Evolutionary conservation across 1,284 basidiomycete species (phyloP).

Genomic region (Gymnopus androsaceus): DNA sequence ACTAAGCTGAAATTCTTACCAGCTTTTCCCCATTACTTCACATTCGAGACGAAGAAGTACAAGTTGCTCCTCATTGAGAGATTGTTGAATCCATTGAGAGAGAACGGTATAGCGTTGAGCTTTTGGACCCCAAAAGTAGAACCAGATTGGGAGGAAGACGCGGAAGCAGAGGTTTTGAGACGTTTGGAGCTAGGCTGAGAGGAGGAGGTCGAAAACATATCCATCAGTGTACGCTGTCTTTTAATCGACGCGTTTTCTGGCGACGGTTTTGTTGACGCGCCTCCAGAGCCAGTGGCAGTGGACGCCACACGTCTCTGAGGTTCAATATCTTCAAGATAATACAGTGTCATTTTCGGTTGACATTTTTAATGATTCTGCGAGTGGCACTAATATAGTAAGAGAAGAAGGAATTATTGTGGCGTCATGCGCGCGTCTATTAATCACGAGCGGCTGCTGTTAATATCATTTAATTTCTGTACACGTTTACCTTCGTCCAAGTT

Average conservation of each 20-base stretch:
- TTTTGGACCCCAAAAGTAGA: conserved; percentile 35
- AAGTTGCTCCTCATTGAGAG: conserved; percentile 59
- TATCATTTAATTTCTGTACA: too few species aligned
- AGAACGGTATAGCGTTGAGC: conserved; percentile 73
- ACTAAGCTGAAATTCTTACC: conserved; percentile 43
- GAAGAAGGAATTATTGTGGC: not conserved
- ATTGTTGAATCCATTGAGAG: conserved; percentile 55
- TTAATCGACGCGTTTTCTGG: conserved; percentile 41
- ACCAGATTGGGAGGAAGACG: not conserved
- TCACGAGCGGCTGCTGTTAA: too few species aligned
- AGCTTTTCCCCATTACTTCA: conserved; percentile 72
- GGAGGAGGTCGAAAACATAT: conserved; percentile 54
- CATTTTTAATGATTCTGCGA: conserved; percentile 31
- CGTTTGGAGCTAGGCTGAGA: conserved; percentile 43
- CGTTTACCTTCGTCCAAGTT: not conserved
- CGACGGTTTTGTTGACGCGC: conserved; percentile 10
- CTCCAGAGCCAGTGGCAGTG: not conserved
- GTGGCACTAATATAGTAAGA: not conserved
- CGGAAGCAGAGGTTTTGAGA: conserved; percentile 30
- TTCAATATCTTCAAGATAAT: conserved; percentile 64
- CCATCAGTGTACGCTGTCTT: conserved; percentile 64
- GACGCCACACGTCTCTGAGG: conserved; percentile 14
- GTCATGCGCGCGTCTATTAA: too few species aligned
- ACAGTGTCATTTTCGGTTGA: conserved; percentile 35
- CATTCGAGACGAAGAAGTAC: conserved; percentile 66